Base-by-base conservation (phyloP, 306 rosid species). In the Neltuma alba region DNA sequence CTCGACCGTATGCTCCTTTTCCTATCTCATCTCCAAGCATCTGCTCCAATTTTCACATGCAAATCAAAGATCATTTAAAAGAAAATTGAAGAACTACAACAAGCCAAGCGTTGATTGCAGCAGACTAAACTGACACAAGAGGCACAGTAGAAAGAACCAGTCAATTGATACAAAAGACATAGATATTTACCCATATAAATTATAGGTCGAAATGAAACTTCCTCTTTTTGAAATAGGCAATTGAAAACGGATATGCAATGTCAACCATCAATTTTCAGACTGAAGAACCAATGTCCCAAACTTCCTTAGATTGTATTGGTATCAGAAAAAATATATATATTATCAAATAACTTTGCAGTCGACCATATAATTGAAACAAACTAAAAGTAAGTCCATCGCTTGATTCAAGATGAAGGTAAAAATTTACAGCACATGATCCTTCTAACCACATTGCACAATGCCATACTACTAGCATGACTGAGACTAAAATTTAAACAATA, bases 21-120 rank as follows among this genome's bases (percentile, higher is more conserved):
- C 99, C 99, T 36, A 96, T 96, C 89, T 96, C 99, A 91, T 96
- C 99, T 89, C 99, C 99, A 76, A 96, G 97, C 90, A 96, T 90
- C 99, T 96, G 84, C 82, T 82, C 87, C 83, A 69, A 74, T 76
- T 61, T 67, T 65, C 80, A 84, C 61, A 86, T 40, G 62, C 55
- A 73, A 71, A 25, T 47, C 61, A 81, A 63, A 50, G 60, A 64
- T 72, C 70, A 70, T 38, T 52, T 34, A 50, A 28, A 80, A 70
- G 28, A 54, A 80, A 80, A 44, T 36, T 28, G n/a, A 31, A 28
- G 38, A 64, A 10, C 72, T n/a, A 48, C 34, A 69, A 20, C 9
- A 42, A 33, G 65, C 31, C 61, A 84, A 78, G 33, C 40, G 76
- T 57, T 14, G 4, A 66, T 4, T 37, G 27, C 0, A 0, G 27